phyloP scores from a whole-genome alignment of 257 asterid species.

The Petunia axillaris region DNA sequence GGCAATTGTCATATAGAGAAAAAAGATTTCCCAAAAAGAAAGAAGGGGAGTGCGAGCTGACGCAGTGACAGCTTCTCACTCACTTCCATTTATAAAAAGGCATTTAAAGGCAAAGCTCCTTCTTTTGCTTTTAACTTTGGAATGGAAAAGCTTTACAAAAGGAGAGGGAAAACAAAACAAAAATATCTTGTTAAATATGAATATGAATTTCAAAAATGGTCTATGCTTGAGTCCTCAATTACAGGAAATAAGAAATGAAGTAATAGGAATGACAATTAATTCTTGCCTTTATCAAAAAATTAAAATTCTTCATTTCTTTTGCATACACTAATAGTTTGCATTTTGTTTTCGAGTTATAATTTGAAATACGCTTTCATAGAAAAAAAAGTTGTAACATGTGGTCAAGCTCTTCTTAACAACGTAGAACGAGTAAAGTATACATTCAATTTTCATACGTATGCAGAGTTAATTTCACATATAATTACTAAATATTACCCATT shows the following conservation, averaged over 20 bases:
- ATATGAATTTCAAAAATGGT: neutral
- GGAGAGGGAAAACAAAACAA: neutral
- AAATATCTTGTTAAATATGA: conserved; percentile 3
- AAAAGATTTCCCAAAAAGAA: conserved; percentile 19
- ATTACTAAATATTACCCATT: too few species aligned
- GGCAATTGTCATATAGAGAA: conserved; percentile 21
- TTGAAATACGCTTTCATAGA: neutral
- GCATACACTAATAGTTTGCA: too few species aligned
- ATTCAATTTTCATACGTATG: too few species aligned
- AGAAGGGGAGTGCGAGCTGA: conserved; percentile 31
- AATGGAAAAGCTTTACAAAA: conserved; percentile 12
- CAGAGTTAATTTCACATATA: too few species aligned
- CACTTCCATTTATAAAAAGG: conserved; percentile 28
- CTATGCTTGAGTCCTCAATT: neutral
- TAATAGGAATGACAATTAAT: neutral
- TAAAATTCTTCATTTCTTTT: neutral
- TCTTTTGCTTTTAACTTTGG: conserved; percentile 20
- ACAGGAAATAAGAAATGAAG: neutral
- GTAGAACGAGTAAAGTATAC: neutral
- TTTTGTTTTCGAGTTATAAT: too few species aligned
- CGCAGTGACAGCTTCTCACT: conserved; percentile 33
- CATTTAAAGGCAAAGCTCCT: conserved; percentile 21
- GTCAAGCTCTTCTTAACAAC: too few species aligned
- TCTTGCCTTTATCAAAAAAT: neutral
- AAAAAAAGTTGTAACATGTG: neutral